Conservation (phyloP, 768 basidiomycete species). For the Tubosaeta sp. region DNA sequence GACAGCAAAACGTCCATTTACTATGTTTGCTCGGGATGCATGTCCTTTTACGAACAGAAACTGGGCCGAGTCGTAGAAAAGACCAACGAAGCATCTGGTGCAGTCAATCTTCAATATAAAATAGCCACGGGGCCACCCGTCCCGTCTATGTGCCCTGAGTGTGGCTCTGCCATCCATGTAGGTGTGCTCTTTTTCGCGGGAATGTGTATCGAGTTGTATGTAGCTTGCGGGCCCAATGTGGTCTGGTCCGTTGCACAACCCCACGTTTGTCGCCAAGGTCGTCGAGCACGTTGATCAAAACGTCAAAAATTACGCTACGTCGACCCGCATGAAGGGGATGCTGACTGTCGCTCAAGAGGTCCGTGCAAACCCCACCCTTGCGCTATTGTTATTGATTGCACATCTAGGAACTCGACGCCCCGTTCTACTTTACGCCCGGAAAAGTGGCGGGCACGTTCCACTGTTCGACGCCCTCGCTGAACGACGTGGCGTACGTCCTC, state of each 20-base stretch:
- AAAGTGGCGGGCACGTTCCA: slow-evolving; percentile 81
- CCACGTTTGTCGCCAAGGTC: slow-evolving; percentile 68
- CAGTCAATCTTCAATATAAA: slow-evolving; percentile 65
- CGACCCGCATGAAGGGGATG: slow-evolving; percentile 91
- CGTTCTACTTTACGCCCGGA: slow-evolving; percentile 87
- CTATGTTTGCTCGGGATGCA: slow-evolving; percentile 82
- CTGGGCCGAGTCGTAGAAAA: slow-evolving; percentile 72
- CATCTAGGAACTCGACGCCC: slow-evolving; percentile 67
- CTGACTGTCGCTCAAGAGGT: slow-evolving; percentile 86
- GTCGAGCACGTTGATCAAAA: slow-evolving; percentile 66
- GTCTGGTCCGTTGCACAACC: slow-evolving; percentile 83
- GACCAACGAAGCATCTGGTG: slow-evolving; percentile 49
- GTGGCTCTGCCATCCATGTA: slow-evolving; percentile 73
- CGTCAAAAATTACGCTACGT: slow-evolving; percentile 68
- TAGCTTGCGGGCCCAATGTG: slow-evolving; percentile 97
- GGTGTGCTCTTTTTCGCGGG: slow-evolving; percentile 2
- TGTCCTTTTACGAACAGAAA: slow-evolving; percentile 78
- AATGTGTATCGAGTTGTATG: background rate
- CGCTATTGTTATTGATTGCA: background rate
- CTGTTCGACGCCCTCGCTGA: slow-evolving; percentile 69
- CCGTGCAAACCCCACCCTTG: slow-evolving; percentile 12
- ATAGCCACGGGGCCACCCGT: slow-evolving; percentile 66
- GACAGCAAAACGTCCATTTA: slow-evolving; percentile 80
- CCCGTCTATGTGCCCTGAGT: slow-evolving; percentile 72
- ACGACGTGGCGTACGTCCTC: slow-evolving; percentile 64